phyloP scores from a whole-genome alignment of 106 monocot genomes.

The Triglochin maritima region DNA sequence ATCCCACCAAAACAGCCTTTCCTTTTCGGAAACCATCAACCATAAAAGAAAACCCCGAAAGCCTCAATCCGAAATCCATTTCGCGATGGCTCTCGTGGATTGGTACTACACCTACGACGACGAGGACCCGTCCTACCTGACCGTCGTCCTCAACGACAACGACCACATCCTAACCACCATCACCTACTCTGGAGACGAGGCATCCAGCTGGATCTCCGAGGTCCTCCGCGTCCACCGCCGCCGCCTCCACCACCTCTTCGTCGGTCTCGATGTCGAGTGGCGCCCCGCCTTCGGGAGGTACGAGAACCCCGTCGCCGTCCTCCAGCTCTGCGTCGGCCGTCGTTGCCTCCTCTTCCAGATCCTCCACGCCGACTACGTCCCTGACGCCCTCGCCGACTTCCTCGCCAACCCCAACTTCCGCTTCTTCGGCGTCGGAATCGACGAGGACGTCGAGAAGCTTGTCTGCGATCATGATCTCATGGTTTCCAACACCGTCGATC shows the following conservation, averaged over 20 bases:
- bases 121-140: conserved; percentile 7
- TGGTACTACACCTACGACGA: background rate
- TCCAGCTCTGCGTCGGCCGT: conserved; percentile 55
- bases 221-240: conserved; percentile 22
- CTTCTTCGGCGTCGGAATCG: conserved; percentile 52
- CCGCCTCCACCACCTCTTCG: conserved; percentile 18
- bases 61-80: no score
- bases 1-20: no score
- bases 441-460: conserved; percentile 28
- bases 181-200: conserved; percentile 18
- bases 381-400: conserved; percentile 23
- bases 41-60: no score
- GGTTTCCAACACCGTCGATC: conserved; percentile 20
- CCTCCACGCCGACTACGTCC: conserved; percentile 35
- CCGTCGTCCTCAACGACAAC: conserved; percentile 15
- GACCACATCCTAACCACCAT: conserved; percentile 28
- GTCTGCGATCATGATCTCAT: conserved; percentile 6
- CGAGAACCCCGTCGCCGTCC: conserved; percentile 38
- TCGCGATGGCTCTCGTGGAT: no score
- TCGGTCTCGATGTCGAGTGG: conserved; percentile 61
- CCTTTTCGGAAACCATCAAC: no score
- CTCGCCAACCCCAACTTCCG: conserved; percentile 23
- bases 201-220: conserved; percentile 14
- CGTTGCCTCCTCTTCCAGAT: conserved; percentile 56
- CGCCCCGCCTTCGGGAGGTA: conserved; percentile 22